These are phyloP conservation scores for Lactarius hatsudake DNA, from an alignment of 768 basidiomycete species.

Conservation along the genomic window DNA sequence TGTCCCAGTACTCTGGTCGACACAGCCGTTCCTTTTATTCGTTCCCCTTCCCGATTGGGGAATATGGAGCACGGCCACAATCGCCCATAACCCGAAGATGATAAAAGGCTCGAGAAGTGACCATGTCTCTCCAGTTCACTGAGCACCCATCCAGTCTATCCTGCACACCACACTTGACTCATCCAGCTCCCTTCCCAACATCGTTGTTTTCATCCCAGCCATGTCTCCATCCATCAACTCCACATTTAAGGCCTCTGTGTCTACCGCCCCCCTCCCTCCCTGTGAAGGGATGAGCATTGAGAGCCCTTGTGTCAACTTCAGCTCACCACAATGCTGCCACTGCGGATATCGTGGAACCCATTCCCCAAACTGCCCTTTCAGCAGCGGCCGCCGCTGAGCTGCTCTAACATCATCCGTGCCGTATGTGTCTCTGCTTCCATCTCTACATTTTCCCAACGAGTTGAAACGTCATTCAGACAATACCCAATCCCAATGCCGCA, in stretches of 20 bases:
- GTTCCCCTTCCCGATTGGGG: slow-evolving; percentile 7
- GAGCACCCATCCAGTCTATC: slow-evolving; percentile 8
- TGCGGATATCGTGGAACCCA: slow-evolving; percentile 61
- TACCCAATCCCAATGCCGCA: slow-evolving; percentile 11
- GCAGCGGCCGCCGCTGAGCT: slow-evolving; percentile 34
- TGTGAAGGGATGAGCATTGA: slow-evolving; percentile 31
- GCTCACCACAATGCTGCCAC: slow-evolving; percentile 68
- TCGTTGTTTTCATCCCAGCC: slow-evolving; percentile 10
- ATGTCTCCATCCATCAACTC: slow-evolving; percentile 27
- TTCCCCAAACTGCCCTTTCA: slow-evolving; percentile 58
- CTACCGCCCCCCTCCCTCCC: slow-evolving; percentile 8
- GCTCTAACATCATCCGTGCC: slow-evolving; percentile 2
- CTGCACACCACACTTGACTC: slow-evolving; percentile 9
- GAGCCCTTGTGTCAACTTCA: slow-evolving; percentile 41
- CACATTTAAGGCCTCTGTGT: background rate
- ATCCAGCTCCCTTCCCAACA: background rate
- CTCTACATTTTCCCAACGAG: background rate
- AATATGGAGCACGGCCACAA: slow-evolving; percentile 18
- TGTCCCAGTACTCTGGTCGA: slow-evolving; percentile 19
- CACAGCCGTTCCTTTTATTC: slow-evolving; percentile 7
- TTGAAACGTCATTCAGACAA: background rate
- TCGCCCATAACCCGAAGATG: slow-evolving; percentile 18
- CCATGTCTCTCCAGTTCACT: slow-evolving; percentile 13
- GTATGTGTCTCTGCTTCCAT: slow-evolving; percentile 1
- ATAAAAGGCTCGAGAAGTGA: slow-evolving; percentile 13